Conservation (phyloP, 169 alveolate species). For the Ichthyophthirius multifiliis region DNA sequence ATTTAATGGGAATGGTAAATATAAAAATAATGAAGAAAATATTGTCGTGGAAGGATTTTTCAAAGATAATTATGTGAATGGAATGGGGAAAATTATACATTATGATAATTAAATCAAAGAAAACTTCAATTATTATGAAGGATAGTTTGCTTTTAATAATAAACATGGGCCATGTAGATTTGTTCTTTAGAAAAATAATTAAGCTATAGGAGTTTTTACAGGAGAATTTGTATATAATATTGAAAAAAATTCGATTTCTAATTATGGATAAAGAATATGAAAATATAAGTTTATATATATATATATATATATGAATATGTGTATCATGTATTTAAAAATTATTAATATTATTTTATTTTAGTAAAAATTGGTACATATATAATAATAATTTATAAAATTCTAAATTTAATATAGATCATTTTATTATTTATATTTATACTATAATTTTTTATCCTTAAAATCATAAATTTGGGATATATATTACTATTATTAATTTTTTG, state of each 20-base stretch:
- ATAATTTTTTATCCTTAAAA: no score
- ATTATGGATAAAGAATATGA: constrained; percentile 15
- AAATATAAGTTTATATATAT: no score
- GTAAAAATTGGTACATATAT: no score
- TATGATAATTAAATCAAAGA: background rate
- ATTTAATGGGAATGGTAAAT: constrained; percentile 8
- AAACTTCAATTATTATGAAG: background rate
- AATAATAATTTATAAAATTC: no score
- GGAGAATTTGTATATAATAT: constrained; percentile 10
- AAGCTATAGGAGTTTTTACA: background rate
- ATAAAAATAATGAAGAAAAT: background rate
- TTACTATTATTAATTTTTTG: no score
- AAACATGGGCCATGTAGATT: constrained; percentile 7
- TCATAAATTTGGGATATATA: no score
- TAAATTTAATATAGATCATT: no score
- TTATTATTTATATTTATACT: no score
- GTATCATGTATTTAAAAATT: no score
- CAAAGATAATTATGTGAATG: background rate
- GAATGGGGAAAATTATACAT: background rate
- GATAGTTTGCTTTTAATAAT: background rate
- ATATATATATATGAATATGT: no score
- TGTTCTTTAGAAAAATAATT: background rate
- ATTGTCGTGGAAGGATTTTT: background rate
- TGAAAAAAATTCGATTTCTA: background rate
- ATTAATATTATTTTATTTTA: no score